Evolutionary conservation across 768 basidiomycete species (phyloP).

Genomic region (Leucocoprinus leucothites): DNA sequence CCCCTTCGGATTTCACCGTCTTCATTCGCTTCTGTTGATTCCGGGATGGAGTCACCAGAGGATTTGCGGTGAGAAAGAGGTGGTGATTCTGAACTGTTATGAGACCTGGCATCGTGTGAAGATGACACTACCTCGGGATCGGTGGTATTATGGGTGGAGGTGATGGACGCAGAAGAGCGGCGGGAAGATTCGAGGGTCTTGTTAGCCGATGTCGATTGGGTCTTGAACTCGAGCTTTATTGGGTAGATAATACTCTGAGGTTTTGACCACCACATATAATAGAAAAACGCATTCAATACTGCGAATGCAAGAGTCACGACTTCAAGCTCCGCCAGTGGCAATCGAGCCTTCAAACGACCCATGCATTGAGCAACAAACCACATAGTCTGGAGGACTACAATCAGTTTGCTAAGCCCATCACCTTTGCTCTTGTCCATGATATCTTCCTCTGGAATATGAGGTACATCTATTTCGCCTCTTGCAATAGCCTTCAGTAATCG

Average conservation of each 20-base stretch:
- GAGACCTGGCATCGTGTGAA: no score
- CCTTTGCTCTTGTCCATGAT: conserved; percentile 25
- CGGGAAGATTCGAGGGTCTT: not conserved
- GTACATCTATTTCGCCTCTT: conserved; percentile 9
- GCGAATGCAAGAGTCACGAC: conserved; percentile 4
- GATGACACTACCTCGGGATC: no score
- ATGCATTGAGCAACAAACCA: conserved; percentile 20
- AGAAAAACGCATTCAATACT: not conserved
- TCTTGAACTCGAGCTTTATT: not conserved
- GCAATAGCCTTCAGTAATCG: not conserved
- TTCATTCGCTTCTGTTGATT: no score
- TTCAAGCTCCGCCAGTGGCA: conserved; percentile 1
- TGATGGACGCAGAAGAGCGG: no score
- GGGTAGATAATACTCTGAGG: not conserved
- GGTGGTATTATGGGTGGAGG: no score
- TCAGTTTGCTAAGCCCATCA: conserved; percentile 19
- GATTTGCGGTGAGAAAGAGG: no score
- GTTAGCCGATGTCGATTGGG: not conserved
- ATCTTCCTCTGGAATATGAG: conserved; percentile 11
- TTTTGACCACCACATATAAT: conserved; percentile 2
- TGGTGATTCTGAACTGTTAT: no score
- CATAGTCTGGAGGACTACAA: conserved; percentile 20
- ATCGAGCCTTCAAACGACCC: conserved; percentile 14
- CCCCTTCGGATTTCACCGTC: no score
- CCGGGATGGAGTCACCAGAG: no score